These are phyloP conservation scores for Abrus precatorius DNA, from an alignment of 306 rosid genomes.

Conservation along the genomic window DNA sequence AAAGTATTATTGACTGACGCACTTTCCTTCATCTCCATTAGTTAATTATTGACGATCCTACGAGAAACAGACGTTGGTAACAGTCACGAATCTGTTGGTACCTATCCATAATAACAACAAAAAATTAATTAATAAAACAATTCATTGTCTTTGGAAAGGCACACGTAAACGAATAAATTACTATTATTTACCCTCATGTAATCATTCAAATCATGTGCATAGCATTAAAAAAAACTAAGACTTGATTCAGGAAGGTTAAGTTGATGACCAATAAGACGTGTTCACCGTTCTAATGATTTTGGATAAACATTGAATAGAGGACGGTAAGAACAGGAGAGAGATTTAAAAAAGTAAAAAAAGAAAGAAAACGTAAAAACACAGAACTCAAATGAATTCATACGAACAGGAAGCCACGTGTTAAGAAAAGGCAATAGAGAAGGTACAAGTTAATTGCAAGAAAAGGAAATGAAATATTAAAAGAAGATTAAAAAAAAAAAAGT, in stretches of 20 bases:
- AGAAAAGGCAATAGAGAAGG: neutral
- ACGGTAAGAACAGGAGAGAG: neutral
- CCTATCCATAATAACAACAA: slow-evolving; percentile 5
- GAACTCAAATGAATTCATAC: neutral
- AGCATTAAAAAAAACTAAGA: neutral
- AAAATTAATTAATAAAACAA: neutral
- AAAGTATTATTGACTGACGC: too few species aligned
- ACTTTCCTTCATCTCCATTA: too few species aligned
- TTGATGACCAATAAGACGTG: neutral
- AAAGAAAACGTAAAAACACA: neutral
- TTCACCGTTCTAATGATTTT: too few species aligned
- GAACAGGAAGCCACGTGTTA: neutral
- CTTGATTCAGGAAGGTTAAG: neutral
- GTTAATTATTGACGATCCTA: neutral
- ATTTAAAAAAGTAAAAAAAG: neutral
- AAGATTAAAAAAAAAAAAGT: slow-evolving; percentile 17
- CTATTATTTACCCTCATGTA: neutral
- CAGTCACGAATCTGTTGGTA: slow-evolving; percentile 7
- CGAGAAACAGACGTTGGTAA: slow-evolving; percentile 19
- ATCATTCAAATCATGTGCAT: slow-evolving; percentile 27
- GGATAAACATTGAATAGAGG: neutral
- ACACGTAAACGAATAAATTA: neutral
- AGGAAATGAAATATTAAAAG: neutral
- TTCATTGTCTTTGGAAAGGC: neutral
- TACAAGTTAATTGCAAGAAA: slow-evolving; percentile 35